Evolutionary conservation across 2,329 filamentous ascomycete species (phyloP), one percentile per base, ranked within the genome.

Genomic region (Dothidotthia symphoricarpi): DNA sequence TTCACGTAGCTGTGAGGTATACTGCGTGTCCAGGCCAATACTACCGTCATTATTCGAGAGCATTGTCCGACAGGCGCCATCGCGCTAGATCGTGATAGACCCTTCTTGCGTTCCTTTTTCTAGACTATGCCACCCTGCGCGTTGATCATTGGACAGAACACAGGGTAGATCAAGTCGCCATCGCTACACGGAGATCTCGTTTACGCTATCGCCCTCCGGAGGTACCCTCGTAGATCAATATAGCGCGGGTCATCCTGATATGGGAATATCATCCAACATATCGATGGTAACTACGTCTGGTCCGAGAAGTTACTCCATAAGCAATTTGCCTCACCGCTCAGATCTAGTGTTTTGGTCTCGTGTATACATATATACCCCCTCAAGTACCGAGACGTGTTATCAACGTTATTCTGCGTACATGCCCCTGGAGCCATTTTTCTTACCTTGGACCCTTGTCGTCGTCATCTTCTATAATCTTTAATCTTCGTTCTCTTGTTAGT

Each of bases 251-350:
- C 53, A 47, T 40, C 43, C 40, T 39, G 54, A 55, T 53, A 59
- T 55, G 46, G 51, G 53, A 47, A 51, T 39, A 24, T 34, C 55
- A 62, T 55, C 53, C 54, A 54, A 59, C 45, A 57, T 63, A 47
- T 64, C 62, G 36, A 39, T 50, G 33, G 30, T 33, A 41, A 29
- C 47, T 47, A 32, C 28, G 43, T 43, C 38, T 45, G 41, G 47
- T 37, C 41, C 36, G 36, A 39, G 19, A 28, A 38, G 35, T 35
- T 47, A 50, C 46, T 51, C 55, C 45, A 57, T 63, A 59, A 63
- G 57, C 53, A 57, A 56, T 48, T 45, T 61, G 57, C 63, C 54
- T 60, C 53, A 60, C 55, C 55, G 55, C 56, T 59, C 57, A 45
- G 42, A 41, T 47, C 52, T 47, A 44, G 35, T 39, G 45, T 39